These are phyloP conservation scores for Entomortierella lignicola DNA, from an alignment of 192 early-diverging fungal species.

Conservation along the genomic window DNA sequence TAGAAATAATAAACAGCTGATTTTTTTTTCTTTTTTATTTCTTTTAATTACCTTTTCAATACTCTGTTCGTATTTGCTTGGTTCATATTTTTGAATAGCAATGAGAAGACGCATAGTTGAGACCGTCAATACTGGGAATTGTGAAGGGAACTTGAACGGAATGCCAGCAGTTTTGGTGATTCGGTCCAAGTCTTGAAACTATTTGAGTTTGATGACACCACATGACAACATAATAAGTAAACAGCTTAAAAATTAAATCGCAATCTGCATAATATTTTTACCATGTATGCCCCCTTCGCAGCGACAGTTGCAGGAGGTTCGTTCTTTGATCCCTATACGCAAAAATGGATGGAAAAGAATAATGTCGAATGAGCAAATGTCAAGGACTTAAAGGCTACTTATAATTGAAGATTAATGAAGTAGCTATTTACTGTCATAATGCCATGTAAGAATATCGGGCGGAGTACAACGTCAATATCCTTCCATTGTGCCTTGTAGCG, in stretches of 20 bases:
- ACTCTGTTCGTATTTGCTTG: slow-evolving; percentile 25
- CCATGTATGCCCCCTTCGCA: slow-evolving; percentile 45
- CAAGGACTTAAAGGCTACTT: no score
- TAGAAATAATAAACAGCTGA: no score
- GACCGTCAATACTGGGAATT: slow-evolving; percentile 30
- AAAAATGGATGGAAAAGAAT: no score
- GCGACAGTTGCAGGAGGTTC: slow-evolving; percentile 28
- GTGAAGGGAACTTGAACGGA: slow-evolving; percentile 25
- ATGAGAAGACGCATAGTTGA: slow-evolving; percentile 23
- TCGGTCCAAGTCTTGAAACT: slow-evolving; percentile 16
- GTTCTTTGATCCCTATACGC: slow-evolving; percentile 33
- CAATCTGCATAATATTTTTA: not conserved
- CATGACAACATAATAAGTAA: no score
- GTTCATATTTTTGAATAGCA: slow-evolving; percentile 30
- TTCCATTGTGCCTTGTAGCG: slow-evolving; percentile 37
- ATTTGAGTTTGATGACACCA: slow-evolving; percentile 20
- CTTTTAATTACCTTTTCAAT: slow-evolving; percentile 30
- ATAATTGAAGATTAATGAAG: no score
- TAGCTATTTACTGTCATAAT: slow-evolving; percentile 32
- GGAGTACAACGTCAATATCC: slow-evolving; percentile 26
- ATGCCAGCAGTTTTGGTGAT: slow-evolving; percentile 9
- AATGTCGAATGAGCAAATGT: no score
- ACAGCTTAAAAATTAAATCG: no score
- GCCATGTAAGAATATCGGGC: slow-evolving; percentile 23
- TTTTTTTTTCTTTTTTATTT: no score